phyloP scores from a whole-genome alignment of 495 filamentous ascomycete genomes.

The Aspergillus asperescens region DNA sequence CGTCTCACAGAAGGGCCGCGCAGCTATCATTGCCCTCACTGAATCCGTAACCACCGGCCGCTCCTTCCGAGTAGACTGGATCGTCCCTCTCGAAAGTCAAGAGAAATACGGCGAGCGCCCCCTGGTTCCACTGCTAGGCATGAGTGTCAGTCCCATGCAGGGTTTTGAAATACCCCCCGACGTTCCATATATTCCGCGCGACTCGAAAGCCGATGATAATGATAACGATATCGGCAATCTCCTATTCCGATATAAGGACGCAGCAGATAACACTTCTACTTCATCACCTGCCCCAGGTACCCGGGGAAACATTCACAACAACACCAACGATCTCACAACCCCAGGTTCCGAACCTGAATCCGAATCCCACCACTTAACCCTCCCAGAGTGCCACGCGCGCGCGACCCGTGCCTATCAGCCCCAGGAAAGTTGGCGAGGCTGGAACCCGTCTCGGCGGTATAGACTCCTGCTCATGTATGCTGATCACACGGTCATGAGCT shows the following conservation, averaged over 20 bases:
- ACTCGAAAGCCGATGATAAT: background rate
- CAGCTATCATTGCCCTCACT: conserved; percentile 68
- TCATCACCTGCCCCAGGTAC: too few relatives aligned
- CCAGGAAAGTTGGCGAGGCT: conserved; percentile 38
- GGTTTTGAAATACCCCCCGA: conserved; percentile 46
- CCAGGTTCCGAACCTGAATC: background rate
- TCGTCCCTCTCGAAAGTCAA: conserved; percentile 49
- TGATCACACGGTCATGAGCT: conserved; percentile 73
- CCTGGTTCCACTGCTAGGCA: conserved; percentile 46
- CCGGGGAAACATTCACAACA: too few relatives aligned
- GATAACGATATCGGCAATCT: background rate
- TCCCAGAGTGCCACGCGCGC: conserved; percentile 38
- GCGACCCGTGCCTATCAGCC: conserved; percentile 36
- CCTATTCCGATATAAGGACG: conserved; percentile 34
- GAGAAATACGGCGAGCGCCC: conserved; percentile 41
- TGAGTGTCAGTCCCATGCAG: conserved; percentile 57
- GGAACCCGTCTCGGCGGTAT: conserved; percentile 47
- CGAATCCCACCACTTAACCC: conserved; percentile 15
- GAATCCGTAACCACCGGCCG: conserved; percentile 31
- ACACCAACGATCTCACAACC: background rate
- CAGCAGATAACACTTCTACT: too few relatives aligned
- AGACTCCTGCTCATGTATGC: conserved; percentile 70
- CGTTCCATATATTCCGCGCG: conserved; percentile 32
- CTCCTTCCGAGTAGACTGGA: conserved; percentile 51
- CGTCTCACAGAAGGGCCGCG: conserved; percentile 68